Conservation (phyloP, 495 filamentous ascomycete genomes). For the Lophiotrema nucula region DNA sequence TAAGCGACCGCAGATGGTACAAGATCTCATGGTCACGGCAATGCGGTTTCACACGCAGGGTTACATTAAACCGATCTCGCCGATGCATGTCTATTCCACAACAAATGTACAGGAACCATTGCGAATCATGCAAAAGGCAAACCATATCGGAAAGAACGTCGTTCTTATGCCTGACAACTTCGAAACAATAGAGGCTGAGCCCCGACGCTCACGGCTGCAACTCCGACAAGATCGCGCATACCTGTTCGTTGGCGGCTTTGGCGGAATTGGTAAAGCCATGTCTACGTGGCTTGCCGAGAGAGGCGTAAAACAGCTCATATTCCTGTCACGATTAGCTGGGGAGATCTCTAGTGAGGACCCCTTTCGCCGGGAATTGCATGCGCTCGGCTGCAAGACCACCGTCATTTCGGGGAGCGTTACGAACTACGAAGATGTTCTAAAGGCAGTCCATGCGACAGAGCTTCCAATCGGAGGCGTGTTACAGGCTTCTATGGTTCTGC, state of each 20-base stretch:
- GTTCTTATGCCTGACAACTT: constrained; percentile 34
- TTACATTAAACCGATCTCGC: background rate
- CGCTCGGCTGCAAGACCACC: background rate
- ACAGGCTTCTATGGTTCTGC: constrained; percentile 12
- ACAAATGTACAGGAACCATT: constrained; percentile 48
- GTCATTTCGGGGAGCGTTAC: constrained; percentile 6
- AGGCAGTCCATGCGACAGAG: background rate
- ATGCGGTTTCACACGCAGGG: constrained; percentile 39
- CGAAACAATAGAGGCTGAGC: background rate
- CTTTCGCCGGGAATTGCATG: constrained; percentile 5
- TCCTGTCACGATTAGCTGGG: constrained; percentile 16
- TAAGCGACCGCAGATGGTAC: no score
- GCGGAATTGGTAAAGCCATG: constrained; percentile 43
- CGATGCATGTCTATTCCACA: background rate
- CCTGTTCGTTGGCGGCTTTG: constrained; percentile 48
- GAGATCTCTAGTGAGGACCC: no score
- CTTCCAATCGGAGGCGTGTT: constrained; percentile 17
- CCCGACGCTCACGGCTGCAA: background rate
- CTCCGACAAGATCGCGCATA: constrained; percentile 36
- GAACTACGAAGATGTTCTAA: background rate
- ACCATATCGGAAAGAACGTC: constrained; percentile 59
- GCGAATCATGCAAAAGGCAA: constrained; percentile 54
- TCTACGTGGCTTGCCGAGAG: constrained; percentile 10
- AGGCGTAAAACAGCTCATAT: constrained; percentile 22
- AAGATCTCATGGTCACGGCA: no score